Percentiles rank a stretch among this genome's conserved stretches.
These are phyloP conservation scores for Monosporascus sp. DNA, from an alignment of 2,329 filamentous ascomycete genomes.

Conservation along the genomic window DNA sequence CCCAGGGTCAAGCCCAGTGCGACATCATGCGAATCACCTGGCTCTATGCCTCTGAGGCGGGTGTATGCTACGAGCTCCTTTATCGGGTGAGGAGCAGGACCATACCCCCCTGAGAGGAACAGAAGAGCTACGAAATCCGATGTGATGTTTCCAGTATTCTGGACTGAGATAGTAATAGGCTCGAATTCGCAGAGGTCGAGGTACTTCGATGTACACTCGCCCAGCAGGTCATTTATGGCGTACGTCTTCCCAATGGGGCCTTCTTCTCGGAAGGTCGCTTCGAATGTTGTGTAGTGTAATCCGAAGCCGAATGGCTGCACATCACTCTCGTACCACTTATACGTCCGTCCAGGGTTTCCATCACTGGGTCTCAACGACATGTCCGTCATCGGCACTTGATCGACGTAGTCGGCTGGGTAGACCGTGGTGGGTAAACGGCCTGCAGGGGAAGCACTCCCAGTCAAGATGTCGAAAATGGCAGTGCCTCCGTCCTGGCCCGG, in stretches of 20 bases:
- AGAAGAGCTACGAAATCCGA: slow-evolving; percentile 43
- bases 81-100: slow-evolving; percentile 38
- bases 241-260: slow-evolving; percentile 8
- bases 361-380: slow-evolving; percentile 41
- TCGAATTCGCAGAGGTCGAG: slow-evolving; percentile 34
- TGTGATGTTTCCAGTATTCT: slow-evolving; percentile 33
- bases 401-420: slow-evolving; percentile 41
- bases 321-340: slow-evolving; percentile 44
- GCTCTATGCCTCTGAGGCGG: slow-evolving; percentile 27
- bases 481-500: slow-evolving; percentile 48
- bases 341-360: slow-evolving; percentile 40
- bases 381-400: slow-evolving; percentile 42
- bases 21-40: slow-evolving; percentile 19
- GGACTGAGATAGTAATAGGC: slow-evolving; percentile 31
- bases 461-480: slow-evolving; percentile 44
- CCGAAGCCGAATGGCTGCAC: slow-evolving; percentile 42
- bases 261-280: slow-evolving; percentile 12
- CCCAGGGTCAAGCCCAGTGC: slow-evolving; percentile 36
- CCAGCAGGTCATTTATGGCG: slow-evolving; percentile 31
- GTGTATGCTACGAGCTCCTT: slow-evolving; percentile 41
- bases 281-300: slow-evolving; percentile 44
- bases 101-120: slow-evolving; percentile 34
- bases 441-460: slow-evolving; percentile 38
- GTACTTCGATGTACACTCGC: slow-evolving; percentile 24
- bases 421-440: slow-evolving; percentile 43